phyloP scores from a whole-genome alignment of 2,329 filamentous ascomycete species.

The Aspergillus tamarii region DNA sequence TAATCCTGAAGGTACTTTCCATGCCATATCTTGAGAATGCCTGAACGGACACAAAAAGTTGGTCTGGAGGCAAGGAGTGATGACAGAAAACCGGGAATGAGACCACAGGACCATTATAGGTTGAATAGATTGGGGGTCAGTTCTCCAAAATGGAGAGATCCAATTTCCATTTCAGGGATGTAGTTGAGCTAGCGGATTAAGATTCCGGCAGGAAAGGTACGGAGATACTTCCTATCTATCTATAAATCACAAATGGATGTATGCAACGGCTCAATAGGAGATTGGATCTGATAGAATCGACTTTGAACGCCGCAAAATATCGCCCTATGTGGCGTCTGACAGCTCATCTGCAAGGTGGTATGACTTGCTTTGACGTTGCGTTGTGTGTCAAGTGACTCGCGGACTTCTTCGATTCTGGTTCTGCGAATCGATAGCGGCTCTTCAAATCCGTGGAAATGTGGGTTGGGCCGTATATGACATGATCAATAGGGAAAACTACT shows the following conservation, averaged over 20 bases:
- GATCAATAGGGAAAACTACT: neutral
- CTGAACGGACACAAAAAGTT: too few relatives aligned
- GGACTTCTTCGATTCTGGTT: neutral
- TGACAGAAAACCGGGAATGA: neutral
- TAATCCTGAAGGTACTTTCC: neutral
- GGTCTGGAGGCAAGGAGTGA: neutral
- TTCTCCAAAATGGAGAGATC: constrained; percentile 1
- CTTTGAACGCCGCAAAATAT: constrained; percentile 1
- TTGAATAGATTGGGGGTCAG: neutral
- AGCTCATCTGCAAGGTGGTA: constrained; percentile 17
- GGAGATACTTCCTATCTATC: neutral
- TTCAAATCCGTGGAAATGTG: too few relatives aligned
- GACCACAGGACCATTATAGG: neutral
- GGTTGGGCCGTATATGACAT: neutral
- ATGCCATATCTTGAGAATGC: neutral
- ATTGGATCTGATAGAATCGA: neutral
- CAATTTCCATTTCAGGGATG: neutral
- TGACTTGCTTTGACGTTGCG: constrained; percentile 12
- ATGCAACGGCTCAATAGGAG: neutral
- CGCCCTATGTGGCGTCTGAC: constrained; percentile 15
- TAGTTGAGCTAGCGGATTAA: neutral
- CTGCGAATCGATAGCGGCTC: neutral
- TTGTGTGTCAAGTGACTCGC: constrained; percentile 7
- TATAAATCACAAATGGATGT: neutral
- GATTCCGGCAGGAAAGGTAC: neutral